Evolutionary conservation across 805 yeast genomes (phyloP).

Genomic region (Starmerella apis): DNA sequence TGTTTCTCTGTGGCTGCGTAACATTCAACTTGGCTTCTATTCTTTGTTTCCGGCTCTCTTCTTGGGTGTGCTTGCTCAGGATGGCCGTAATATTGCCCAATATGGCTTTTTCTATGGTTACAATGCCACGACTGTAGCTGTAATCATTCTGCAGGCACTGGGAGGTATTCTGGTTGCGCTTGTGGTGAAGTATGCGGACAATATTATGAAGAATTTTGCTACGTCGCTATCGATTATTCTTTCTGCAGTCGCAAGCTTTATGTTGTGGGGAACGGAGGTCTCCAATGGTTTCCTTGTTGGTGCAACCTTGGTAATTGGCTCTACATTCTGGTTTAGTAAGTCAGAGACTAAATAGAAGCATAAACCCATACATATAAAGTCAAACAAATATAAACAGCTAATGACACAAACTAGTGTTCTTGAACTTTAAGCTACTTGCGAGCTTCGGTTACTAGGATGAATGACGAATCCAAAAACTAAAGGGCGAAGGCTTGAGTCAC

Average conservation of each 20-base stretch:
- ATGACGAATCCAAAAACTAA: background rate
- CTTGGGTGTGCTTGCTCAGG: conserved; percentile 32
- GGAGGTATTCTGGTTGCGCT: conserved; percentile 37
- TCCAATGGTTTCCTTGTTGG: conserved; percentile 33
- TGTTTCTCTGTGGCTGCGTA: conserved; percentile 35
- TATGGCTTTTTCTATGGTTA: conserved; percentile 36
- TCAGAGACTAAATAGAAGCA: conserved; percentile 14
- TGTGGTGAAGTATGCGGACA: conserved; percentile 37
- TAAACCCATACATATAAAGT: too few relatives aligned
- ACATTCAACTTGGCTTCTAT: conserved; percentile 34
- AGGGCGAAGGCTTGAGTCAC: too few relatives aligned
- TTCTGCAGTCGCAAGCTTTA: conserved; percentile 33
- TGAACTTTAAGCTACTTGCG: too few relatives aligned
- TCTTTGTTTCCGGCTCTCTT: conserved; percentile 35
- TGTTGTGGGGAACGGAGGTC: conserved; percentile 32
- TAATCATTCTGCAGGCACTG: conserved; percentile 34
- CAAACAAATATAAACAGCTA: too few relatives aligned
- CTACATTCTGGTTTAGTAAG: conserved; percentile 33
- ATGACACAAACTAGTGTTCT: too few relatives aligned
- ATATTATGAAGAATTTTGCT: conserved; percentile 37
- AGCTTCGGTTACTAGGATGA: too few relatives aligned
- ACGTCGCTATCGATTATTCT: conserved; percentile 35
- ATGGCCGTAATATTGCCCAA: conserved; percentile 30
- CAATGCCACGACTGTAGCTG: conserved; percentile 33
- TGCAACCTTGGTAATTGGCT: conserved; percentile 31